These are phyloP conservation scores for Neonectria punicea DNA, from an alignment of 2,329 filamentous ascomycete genomes.

Conservation along the genomic window DNA sequence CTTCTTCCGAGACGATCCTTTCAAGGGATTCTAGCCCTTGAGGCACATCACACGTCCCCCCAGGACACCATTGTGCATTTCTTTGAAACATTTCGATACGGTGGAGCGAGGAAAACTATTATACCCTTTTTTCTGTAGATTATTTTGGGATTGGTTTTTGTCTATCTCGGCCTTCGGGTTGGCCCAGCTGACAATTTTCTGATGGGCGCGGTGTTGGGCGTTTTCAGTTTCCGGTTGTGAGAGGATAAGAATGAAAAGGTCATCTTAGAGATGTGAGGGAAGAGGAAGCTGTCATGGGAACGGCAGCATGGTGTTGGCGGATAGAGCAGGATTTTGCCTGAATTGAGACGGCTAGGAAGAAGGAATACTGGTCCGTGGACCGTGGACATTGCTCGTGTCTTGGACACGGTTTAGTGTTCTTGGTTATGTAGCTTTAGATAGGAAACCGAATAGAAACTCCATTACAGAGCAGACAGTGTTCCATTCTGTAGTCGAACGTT, in stretches of 20 bases:
- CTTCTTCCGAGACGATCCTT: constrained; percentile 69
- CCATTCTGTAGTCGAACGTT: background rate
- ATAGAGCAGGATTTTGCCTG: background rate
- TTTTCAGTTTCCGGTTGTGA: constrained; percentile 1
- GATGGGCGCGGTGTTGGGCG: constrained; percentile 29
- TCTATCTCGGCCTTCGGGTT: constrained; percentile 5
- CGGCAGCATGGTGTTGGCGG: background rate
- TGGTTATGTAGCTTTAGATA: constrained; percentile 18
- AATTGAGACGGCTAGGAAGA: constrained; percentile 5
- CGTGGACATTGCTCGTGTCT: constrained; percentile 5
- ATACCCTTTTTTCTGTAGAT: constrained; percentile 42
- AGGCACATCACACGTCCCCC: constrained; percentile 8
- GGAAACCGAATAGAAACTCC: constrained; percentile 2
- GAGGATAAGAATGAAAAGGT: constrained; percentile 16
- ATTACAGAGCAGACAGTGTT: background rate
- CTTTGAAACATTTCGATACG: constrained; percentile 28
- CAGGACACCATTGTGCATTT: constrained; percentile 25
- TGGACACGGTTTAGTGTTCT: constrained; percentile 11
- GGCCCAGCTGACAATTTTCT: constrained; percentile 24
- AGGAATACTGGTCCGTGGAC: constrained; percentile 1
- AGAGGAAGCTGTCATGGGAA: background rate
- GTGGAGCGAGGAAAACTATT: constrained; percentile 33
- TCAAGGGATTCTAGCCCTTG: constrained; percentile 65
- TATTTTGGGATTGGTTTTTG: constrained; percentile 29
- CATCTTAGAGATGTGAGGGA: background rate